phyloP scores from a whole-genome alignment of 1,284 basidiomycete genomes.

The Ganoderma sinense region DNA sequence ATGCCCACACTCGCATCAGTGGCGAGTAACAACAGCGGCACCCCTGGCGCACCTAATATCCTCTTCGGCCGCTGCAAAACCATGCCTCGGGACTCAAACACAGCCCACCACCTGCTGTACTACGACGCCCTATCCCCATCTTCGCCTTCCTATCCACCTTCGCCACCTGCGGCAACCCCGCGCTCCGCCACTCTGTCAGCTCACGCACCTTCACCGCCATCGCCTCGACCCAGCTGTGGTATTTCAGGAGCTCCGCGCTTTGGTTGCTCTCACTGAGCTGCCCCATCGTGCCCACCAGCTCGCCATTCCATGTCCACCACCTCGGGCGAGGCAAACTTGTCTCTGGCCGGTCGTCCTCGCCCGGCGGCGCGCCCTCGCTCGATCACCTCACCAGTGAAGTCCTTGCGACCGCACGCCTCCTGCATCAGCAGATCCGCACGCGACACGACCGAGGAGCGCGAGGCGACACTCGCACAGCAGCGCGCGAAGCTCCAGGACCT shows the following conservation, averaged over 20 bases:
- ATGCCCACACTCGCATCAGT: too few relatives aligned
- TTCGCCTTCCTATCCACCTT: too few relatives aligned
- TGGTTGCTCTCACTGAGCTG: conserved; percentile 22
- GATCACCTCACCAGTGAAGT: not conserved
- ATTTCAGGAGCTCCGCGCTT: conserved; percentile 34
- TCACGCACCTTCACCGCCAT: conserved; percentile 31
- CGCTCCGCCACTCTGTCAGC: conserved; percentile 45
- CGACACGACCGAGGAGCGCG: conserved; percentile 12
- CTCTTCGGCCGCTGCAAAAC: too few relatives aligned
- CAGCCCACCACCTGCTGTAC: too few relatives aligned
- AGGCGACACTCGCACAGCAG: conserved; percentile 16
- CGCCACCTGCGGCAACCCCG: too few relatives aligned
- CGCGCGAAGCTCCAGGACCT: conserved; percentile 24
- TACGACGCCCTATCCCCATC: too few relatives aligned
- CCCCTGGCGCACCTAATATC: too few relatives aligned
- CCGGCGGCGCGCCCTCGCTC: not conserved
- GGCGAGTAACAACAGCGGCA: too few relatives aligned
- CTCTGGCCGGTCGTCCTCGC: too few relatives aligned
- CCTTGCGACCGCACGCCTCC: conserved; percentile 2
- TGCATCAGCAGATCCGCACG: conserved; percentile 15
- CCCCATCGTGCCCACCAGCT: conserved; percentile 40
- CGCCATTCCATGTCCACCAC: conserved; percentile 34
- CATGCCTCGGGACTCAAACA: too few relatives aligned
- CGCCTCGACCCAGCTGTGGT: not conserved
- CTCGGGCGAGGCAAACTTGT: too few relatives aligned